phyloP scores from a whole-genome alignment of 345 rosid genomes.

The Pistacia integerrima region DNA sequence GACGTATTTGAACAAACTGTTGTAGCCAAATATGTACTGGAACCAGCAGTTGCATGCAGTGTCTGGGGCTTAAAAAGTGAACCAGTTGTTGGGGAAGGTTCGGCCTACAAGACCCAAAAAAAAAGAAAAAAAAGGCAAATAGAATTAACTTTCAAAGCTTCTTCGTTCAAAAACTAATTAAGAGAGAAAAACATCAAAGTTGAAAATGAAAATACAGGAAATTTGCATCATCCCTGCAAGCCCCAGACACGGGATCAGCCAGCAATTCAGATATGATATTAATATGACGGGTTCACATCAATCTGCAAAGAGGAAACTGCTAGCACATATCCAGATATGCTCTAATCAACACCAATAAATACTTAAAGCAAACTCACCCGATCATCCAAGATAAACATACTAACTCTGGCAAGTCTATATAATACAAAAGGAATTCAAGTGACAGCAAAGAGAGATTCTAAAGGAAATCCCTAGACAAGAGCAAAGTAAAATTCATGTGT shows the following conservation, averaged over 20 bases:
- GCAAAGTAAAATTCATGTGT: constrained; percentile 9
- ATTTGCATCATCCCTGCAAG: constrained; percentile 2
- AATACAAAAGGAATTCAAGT: constrained; percentile 11
- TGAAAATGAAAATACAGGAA: constrained; percentile 25
- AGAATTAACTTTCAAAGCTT: neutral
- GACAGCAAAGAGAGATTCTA: constrained; percentile 15
- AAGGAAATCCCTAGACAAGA: constrained; percentile 7
- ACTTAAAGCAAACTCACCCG: constrained; percentile 14
- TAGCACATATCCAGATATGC: constrained; percentile 13
- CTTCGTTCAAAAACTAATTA: neutral
- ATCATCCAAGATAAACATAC: constrained; percentile 21
- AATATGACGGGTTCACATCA: constrained; percentile 8
- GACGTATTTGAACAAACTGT: constrained; percentile 42
- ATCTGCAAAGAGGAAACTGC: constrained; percentile 3
- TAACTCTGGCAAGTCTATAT: constrained; percentile 12
- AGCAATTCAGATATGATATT: constrained; percentile 13
- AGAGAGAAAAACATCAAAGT: neutral
- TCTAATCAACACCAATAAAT: constrained; percentile 20
- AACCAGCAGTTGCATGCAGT: constrained; percentile 37
- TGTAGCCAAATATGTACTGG: constrained; percentile 41
- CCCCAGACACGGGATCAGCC: neutral
- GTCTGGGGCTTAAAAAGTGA: constrained; percentile 69
- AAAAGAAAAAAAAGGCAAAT: constrained; percentile 20
- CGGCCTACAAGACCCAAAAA: constrained; percentile 56
- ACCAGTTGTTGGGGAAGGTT: constrained; percentile 97